A percentile compares a stretch with the other conserved stretches of the same genome.
phyloP scores from a whole-genome alignment of 805 yeast genomes.

The Wickerhamiella shivajii region DNA sequence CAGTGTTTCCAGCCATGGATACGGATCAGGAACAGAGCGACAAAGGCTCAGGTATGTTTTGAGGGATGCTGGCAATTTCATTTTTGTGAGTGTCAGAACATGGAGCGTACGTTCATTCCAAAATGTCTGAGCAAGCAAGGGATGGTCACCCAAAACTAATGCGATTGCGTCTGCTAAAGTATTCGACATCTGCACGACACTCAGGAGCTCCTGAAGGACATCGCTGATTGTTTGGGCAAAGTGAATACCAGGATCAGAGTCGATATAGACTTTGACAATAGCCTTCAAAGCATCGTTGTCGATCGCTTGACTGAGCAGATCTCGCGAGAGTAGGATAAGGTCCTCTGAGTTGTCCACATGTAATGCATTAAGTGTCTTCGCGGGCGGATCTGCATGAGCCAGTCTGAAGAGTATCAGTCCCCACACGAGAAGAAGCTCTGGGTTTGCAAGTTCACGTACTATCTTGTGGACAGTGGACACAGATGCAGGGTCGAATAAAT shows the following conservation, averaged over 20 bases:
- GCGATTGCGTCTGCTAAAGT: conserved; percentile 31
- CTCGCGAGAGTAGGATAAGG: conserved; percentile 5
- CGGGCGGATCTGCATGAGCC: conserved; percentile 9
- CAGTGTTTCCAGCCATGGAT: conserved; percentile 42
- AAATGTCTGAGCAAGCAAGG: conserved; percentile 33
- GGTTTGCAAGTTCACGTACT: too few relatives aligned
- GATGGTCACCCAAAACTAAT: conserved; percentile 31
- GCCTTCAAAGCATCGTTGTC: conserved; percentile 8
- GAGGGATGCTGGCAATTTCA: conserved; percentile 58
- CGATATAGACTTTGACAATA: conserved; percentile 9
- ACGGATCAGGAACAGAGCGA: conserved; percentile 40
- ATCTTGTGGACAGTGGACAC: not conserved
- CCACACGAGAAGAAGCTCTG: conserved; percentile 19
- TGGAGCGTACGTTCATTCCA: conserved; percentile 25
- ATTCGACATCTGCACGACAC: conserved; percentile 35
- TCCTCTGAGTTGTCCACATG: conserved; percentile 1
- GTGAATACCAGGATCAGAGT: conserved; percentile 7
- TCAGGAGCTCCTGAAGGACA: conserved; percentile 29
- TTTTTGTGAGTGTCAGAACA: conserved; percentile 32
- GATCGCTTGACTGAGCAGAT: conserved; percentile 7
- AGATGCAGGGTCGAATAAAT: conserved; percentile 6
- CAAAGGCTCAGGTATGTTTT: conserved; percentile 47
- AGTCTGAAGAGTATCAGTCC: conserved; percentile 18
- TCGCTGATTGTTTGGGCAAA: conserved; percentile 17
- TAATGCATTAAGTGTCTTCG: not conserved